Conservation (phyloP, 1,139 yeast genomes). For the Suhomyces bribrorum region DNA sequence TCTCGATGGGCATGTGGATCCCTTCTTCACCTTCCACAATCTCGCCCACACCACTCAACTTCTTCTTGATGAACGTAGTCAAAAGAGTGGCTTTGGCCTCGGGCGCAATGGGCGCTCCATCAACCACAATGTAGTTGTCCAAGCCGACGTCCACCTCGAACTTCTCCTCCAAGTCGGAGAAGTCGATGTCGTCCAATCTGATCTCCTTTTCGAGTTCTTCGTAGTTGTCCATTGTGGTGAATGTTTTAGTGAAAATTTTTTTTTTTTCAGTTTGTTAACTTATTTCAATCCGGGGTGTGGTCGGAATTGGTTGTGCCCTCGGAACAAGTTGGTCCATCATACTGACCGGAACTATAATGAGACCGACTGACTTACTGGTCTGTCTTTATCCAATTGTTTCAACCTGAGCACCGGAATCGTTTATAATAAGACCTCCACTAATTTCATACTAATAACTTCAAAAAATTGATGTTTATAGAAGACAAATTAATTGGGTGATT, state of each 20-base stretch:
- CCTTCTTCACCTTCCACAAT: constrained; percentile 67
- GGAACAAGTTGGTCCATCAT: too few species aligned
- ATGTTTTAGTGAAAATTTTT: constrained; percentile 13
- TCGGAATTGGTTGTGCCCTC: too few species aligned
- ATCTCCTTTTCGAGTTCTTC: constrained; percentile 44
- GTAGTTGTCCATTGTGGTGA: constrained; percentile 24
- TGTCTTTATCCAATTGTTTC: too few species aligned
- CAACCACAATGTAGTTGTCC: constrained; percentile 83
- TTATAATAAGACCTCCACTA: too few species aligned
- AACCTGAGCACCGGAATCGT: too few species aligned
- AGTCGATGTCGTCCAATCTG: constrained; percentile 67
- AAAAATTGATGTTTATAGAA: too few species aligned
- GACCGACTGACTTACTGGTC: too few species aligned
- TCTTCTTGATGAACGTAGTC: constrained; percentile 80
- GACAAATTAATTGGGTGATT: too few species aligned
- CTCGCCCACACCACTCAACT: constrained; percentile 70
- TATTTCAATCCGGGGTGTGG: too few species aligned
- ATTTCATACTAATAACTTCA: too few species aligned
- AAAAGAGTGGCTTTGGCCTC: constrained; percentile 83
- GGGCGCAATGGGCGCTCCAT: constrained; percentile 96
- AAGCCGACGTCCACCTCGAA: constrained; percentile 62
- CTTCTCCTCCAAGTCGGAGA: constrained; percentile 81
- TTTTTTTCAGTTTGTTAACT: background rate
- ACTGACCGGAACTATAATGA: too few species aligned
- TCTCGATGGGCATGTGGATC: constrained; percentile 78